Evolutionary conservation across 768 basidiomycete genomes (phyloP), one percentile per base, ranked within the genome.

Genomic region (Russula sp.): DNA sequence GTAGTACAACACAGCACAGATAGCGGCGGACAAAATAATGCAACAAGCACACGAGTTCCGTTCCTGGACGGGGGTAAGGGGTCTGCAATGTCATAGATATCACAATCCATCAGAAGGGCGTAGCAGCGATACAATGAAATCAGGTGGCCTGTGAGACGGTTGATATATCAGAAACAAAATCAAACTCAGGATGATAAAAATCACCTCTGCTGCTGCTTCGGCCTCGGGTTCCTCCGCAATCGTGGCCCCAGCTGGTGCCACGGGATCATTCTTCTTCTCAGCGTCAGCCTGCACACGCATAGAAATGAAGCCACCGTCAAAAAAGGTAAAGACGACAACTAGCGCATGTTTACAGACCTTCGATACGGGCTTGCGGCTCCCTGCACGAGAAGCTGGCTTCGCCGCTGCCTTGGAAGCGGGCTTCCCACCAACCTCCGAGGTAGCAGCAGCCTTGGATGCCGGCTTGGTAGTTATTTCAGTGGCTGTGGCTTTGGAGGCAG

Each of bases 381-480:
- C 69, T 13, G 69, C 66, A 6, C 69, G 66, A 10, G 71, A 70
- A 16, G 70, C 56, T 6, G 73, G 66, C 40, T 65, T 70, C 32
- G 69, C 68, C 34, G 69, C 31, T 10, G 45, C 71, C 70, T 75
- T 75, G 56, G 72, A 73, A 11, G 74, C 65, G 3, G 75, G 74
- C 66, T 76, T 76, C 20, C 40, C 55, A n/a, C 57, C 61, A 20
- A 34, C 52, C 14, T 63, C 66, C 16, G 55, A 42, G 31, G 55
- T 55, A 9, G 64, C 54, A 7, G 64, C 68, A 20, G 65, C 69
- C 63, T 74, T 74, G 39, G 72, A 70, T 32, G 70, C 67, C 39
- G 73, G 72, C 64, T 73, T 76, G 27, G 74, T 74, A 9, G 72
- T 65, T 27, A 78, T 76, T 59, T 79, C 63, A 4, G 69, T 73